Evolutionary conservation across 2,329 filamentous ascomycete species (phyloP), one percentile per base, ranked within the genome.

Genomic region (Aspergillus flavus): DNA sequence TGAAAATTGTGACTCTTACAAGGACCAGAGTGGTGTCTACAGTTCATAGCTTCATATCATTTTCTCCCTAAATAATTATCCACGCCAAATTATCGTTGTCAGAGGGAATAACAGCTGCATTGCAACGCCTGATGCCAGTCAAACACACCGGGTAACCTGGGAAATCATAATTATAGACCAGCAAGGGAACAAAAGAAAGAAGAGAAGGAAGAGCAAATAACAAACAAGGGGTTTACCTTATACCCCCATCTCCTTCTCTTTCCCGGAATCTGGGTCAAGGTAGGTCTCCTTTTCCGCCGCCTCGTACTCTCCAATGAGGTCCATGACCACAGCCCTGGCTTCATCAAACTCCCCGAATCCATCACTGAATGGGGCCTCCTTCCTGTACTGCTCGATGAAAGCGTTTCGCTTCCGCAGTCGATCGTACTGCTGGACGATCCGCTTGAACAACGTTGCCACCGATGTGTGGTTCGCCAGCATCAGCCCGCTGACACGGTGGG

Each of bases 381-480:
- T 95, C 82, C 97, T 98, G 81, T 99, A 99, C 54, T 89, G 89
- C 72, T 99, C 95, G 73, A 99, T 86, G 79, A 98, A 99, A 57
- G 95, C 95, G 77, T 98, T 98, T 58, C 94, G 91, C 81, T 98
- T 98, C 63, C 95, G 87, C 84, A 99, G 91, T 30, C 91, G 90
- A 72, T 97, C 94, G 79, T 98, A 99, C 75, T 96, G 94, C 66
- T 88, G 87, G 16, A 97, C 87, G 66, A 98, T 97, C 52, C 94
- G 89, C 78, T 96, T 97, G 84, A 99, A 99, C 11, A 99, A 85
- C 28, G 95, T 97, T 54, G 94, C 92, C 70, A 99, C 96, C 68
- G 94, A 96, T 0, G 95, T 99, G 77, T 99, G 95, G 76, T 99
- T 99, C 14, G 95, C 95, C 64, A 99, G 83, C 95, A 99, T 99